These are phyloP conservation scores for Podila epicladia DNA, from an alignment of 192 early-diverging fungal species.

Conservation along the genomic window DNA sequence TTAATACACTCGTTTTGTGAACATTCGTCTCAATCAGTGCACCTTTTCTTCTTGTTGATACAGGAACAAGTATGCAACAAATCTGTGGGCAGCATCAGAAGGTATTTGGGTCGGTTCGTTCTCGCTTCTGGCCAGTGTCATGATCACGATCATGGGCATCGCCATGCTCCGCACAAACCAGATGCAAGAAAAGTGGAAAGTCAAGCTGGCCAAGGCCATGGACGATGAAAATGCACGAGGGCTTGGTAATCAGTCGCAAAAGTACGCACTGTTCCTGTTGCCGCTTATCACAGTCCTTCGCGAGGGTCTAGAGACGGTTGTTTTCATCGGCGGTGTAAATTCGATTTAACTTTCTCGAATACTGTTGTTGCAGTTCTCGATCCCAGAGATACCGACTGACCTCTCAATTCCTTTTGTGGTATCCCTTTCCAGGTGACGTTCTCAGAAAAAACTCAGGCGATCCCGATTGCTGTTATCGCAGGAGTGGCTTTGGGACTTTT, in stretches of 20 bases:
- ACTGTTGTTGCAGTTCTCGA: too few relatives aligned
- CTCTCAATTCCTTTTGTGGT: background rate
- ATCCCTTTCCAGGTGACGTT: constrained; percentile 59
- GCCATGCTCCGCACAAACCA: constrained; percentile 79
- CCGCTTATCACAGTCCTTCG: constrained; percentile 87
- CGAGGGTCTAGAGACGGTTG: constrained; percentile 88
- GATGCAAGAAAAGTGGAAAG: constrained; percentile 83
- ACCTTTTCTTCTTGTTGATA: too few relatives aligned
- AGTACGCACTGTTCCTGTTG: constrained; percentile 80
- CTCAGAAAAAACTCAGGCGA: constrained; percentile 66
- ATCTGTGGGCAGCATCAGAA: constrained; percentile 57
- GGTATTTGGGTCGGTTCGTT: constrained; percentile 71
- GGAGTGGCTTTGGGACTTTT: constrained; percentile 73
- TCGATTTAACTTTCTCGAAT: too few relatives aligned
- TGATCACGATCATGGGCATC: constrained; percentile 85
- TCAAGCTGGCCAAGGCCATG: constrained; percentile 65
- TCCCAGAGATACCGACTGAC: too few relatives aligned
- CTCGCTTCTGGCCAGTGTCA: constrained; percentile 77
- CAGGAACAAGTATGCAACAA: constrained; percentile 38
- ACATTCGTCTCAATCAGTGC: too few relatives aligned
- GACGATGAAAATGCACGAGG: constrained; percentile 39
- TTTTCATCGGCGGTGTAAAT: constrained; percentile 87
- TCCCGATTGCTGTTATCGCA: constrained; percentile 80
- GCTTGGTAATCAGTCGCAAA: constrained; percentile 37
- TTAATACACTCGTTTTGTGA: background rate